These are phyloP conservation scores for Myxozyma nipponensis DNA, from an alignment of 805 yeast species.

Conservation along the genomic window DNA sequence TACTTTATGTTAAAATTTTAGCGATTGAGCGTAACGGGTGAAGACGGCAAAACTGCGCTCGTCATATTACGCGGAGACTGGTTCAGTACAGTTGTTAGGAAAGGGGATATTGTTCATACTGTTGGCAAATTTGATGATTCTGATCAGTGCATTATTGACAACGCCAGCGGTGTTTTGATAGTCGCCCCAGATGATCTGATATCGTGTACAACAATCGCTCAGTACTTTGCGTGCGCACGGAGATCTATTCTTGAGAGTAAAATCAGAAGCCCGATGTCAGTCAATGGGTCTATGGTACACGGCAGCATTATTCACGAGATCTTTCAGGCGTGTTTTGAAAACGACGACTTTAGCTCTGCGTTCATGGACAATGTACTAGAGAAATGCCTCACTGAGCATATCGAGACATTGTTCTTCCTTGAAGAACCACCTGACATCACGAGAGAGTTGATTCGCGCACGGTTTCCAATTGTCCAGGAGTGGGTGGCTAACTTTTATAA, in stretches of 20 bases:
- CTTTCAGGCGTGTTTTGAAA: conserved; percentile 55
- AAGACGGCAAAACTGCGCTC: background rate
- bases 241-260: conserved; percentile 59
- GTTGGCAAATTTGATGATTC: conserved; percentile 31
- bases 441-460: conserved; percentile 26
- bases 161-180: conserved; percentile 58
- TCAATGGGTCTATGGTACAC: conserved; percentile 60
- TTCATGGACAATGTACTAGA: conserved; percentile 39
- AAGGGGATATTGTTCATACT: conserved; percentile 36
- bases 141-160: conserved; percentile 37
- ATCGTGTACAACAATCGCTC: conserved; percentile 78
- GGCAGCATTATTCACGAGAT: conserved; percentile 81
- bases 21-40: background rate
- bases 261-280: conserved; percentile 60
- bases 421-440: conserved; percentile 29
- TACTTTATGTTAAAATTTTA: too few species aligned
- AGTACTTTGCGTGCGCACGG: conserved; percentile 69
- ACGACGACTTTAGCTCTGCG: conserved; percentile 39
- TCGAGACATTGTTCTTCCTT: conserved; percentile 31
- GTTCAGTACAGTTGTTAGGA: conserved; percentile 27
- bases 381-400: conserved; percentile 25
- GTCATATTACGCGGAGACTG: conserved; percentile 33
- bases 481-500: conserved; percentile 33
- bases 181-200: conserved; percentile 80
- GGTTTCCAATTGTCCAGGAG: conserved; percentile 24